Evolutionary conservation across 179 eudicot genomes (phyloP).

Genomic region (Dionaea muscipula): DNA sequence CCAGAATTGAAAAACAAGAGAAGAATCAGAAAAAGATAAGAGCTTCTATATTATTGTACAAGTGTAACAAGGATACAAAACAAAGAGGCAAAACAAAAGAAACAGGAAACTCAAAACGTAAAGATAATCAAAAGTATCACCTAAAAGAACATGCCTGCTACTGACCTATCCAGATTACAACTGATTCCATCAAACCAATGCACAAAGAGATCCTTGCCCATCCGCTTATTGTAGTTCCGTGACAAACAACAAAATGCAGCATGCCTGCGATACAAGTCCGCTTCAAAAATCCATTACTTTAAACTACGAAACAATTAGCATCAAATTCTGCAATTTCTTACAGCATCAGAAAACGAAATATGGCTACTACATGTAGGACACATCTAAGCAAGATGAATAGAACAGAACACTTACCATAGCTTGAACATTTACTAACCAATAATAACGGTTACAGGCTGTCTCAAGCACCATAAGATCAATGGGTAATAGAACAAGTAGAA

Average conservation of each 20-base stretch:
- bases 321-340: not conserved
- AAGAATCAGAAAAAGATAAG: not conserved
- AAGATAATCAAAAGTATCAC: not conserved
- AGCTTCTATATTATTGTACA: not conserved
- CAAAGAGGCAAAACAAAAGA: not conserved
- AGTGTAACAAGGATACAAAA: not conserved
- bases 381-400: too few relatives aligned
- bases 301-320: not conserved
- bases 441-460: too few relatives aligned
- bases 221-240: constrained; percentile 36
- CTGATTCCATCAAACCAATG: constrained; percentile 80
- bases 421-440: too few relatives aligned
- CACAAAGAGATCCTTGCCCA: constrained; percentile 46
- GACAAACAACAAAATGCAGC: constrained; percentile 61
- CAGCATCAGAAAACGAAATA: not conserved
- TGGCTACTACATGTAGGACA: not conserved
- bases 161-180: constrained; percentile 67
- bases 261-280: constrained; percentile 44
- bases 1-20: not conserved
- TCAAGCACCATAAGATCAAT: too few relatives aligned
- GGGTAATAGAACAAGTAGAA: too few relatives aligned
- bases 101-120: not conserved
- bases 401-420: too few relatives aligned
- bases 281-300: constrained; percentile 5
- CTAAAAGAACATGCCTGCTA: not conserved